phyloP scores from a whole-genome alignment of 768 basidiomycete species.

The Kwoniella mangroviensis region DNA sequence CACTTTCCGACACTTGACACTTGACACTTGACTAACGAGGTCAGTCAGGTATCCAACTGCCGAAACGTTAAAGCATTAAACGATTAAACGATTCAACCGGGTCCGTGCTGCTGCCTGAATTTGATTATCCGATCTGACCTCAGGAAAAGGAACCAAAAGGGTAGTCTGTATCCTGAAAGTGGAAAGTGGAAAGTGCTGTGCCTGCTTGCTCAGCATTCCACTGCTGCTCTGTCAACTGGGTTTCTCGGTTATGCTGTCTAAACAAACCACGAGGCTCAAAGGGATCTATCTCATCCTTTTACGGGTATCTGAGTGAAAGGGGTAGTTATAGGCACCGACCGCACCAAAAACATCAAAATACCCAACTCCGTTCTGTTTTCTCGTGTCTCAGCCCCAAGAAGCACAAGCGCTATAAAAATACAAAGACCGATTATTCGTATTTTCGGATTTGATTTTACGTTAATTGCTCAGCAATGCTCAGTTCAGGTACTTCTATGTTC shows the following conservation, averaged over 20 bases:
- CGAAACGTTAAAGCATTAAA: not conserved
- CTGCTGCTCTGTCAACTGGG: not conserved
- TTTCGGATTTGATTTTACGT: not conserved
- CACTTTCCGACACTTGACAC: conserved; percentile 9
- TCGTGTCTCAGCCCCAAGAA: not conserved
- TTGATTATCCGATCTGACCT: too few relatives aligned
- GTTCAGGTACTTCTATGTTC: not conserved
- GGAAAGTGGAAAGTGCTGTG: not conserved
- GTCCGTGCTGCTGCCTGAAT: not conserved
- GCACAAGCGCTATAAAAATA: not conserved
- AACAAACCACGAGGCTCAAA: not conserved
- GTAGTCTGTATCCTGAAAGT: not conserved
- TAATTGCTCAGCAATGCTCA: not conserved
- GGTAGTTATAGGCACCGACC: not conserved
- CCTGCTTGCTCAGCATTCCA: not conserved
- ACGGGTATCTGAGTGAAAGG: not conserved
- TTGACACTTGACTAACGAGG: too few relatives aligned
- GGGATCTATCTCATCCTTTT: not conserved
- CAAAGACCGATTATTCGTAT: not conserved
- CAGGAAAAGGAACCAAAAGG: too few relatives aligned
- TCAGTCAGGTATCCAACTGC: not conserved
- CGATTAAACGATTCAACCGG: not conserved
- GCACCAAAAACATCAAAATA: not conserved
- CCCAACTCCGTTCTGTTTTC: not conserved
- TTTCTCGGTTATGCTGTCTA: not conserved